Conservation (phyloP, 495 filamentous ascomycete species). For the Lasiosphaeria miniovina region DNA sequence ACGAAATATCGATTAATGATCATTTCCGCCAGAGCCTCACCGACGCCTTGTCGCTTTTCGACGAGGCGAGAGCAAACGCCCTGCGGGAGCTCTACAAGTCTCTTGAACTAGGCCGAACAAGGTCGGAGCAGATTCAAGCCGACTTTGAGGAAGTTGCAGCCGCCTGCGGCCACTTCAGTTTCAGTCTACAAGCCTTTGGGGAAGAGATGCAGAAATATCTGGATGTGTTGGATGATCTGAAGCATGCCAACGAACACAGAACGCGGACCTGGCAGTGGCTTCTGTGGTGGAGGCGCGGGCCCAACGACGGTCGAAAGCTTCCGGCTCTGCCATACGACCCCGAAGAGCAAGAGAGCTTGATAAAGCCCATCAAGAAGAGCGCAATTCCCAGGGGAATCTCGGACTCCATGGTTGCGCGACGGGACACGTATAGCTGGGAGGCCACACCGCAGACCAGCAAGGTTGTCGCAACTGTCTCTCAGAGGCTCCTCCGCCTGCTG, state of each 20-base stretch:
- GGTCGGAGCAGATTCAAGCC: constrained; percentile 71
- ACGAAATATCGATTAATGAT: constrained; percentile 68
- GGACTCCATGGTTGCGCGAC: constrained; percentile 40
- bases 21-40: constrained; percentile 73
- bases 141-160: constrained; percentile 96
- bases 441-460: constrained; percentile 34
- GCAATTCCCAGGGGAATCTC: constrained; percentile 47
- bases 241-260: constrained; percentile 58
- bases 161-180: constrained; percentile 92
- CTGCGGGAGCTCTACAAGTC: constrained; percentile 74
- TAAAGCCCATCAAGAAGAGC: constrained; percentile 42
- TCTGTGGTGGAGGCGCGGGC: constrained; percentile 63
- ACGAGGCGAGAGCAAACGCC: constrained; percentile 66
- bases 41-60: constrained; percentile 77
- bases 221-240: constrained; percentile 80
- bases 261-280: constrained; percentile 82
- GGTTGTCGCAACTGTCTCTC: constrained; percentile 36
- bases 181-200: constrained; percentile 81
- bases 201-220: constrained; percentile 82
- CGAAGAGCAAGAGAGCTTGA: constrained; percentile 42
- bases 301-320: constrained; percentile 22
- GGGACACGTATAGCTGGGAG: constrained; percentile 44
- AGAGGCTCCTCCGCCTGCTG: constrained; percentile 35
- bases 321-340: constrained; percentile 49
- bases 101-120: constrained; percentile 62